These are phyloP conservation scores for Xerocomellus intermedius DNA, from an alignment of 768 basidiomycete genomes.

Conservation along the genomic window DNA sequence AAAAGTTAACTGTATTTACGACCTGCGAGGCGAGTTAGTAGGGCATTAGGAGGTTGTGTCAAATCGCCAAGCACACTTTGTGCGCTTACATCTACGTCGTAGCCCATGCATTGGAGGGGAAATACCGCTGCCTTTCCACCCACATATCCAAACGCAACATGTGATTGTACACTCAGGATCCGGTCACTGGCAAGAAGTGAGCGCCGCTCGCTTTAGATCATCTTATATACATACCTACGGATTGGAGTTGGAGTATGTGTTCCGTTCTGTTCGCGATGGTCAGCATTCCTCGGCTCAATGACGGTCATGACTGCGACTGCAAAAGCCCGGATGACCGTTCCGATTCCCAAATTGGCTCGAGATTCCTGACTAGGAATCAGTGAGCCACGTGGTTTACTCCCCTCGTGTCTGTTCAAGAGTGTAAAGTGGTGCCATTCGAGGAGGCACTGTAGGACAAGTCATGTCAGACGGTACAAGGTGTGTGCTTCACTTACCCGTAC, in stretches of 20 bases:
- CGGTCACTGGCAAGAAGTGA: conserved; percentile 40
- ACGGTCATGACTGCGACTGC: conserved; percentile 8
- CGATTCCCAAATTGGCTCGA: background rate
- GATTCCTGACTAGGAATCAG: conserved; percentile 4
- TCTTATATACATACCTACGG: conserved; percentile 7
- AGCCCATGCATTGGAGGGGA: conserved; percentile 83
- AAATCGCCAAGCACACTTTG: background rate
- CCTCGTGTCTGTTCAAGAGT: background rate
- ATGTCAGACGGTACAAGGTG: conserved; percentile 67
- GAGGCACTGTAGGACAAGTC: background rate
- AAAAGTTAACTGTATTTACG: conserved; percentile 91
- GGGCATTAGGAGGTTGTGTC: background rate
- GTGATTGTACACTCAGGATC: conserved; percentile 88
- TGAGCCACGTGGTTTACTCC: conserved; percentile 6
- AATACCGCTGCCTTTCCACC: conserved; percentile 82
- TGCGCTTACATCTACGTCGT: conserved; percentile 84
- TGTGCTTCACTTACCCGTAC: conserved; percentile 9
- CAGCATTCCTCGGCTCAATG: background rate
- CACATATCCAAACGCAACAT: conserved; percentile 92
- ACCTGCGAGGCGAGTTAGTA: conserved; percentile 43
- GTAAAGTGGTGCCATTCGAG: background rate
- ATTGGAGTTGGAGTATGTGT: background rate
- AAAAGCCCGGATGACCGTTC: background rate
- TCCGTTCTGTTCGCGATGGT: background rate
- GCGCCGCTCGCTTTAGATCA: background rate